Evolutionary conservation across 1,139 yeast species (phyloP).

Genomic region (Zygoascus hellenicus): DNA sequence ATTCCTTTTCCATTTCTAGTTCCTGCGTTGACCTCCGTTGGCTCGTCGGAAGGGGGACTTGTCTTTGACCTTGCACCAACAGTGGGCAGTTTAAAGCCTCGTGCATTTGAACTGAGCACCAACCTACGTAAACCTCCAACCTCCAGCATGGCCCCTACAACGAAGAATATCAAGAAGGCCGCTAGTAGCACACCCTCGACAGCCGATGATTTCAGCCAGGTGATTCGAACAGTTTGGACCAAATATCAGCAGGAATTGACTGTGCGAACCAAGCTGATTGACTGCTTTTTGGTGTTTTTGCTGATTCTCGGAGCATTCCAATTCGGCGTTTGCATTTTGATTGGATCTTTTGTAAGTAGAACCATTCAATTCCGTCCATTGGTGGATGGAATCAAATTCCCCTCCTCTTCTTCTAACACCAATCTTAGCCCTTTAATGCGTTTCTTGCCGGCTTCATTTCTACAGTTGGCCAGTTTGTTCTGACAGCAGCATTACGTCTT

Average conservation of each 20-base stretch:
- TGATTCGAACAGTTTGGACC: constrained; percentile 18
- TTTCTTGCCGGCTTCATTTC: constrained; percentile 88
- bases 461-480: constrained; percentile 93
- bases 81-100: background rate
- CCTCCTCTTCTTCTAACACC: too few species aligned
- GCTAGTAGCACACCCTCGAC: background rate
- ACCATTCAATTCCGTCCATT: too few species aligned
- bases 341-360: constrained; percentile 61
- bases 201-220: constrained; percentile 17
- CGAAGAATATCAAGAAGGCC: constrained; percentile 3
- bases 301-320: constrained; percentile 73
- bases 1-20: too few species aligned
- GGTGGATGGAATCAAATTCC: too few species aligned
- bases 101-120: background rate
- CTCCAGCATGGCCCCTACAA: background rate
- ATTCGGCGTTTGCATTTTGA: constrained; percentile 64
- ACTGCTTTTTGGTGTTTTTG: constrained; percentile 66
- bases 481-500: constrained; percentile 60
- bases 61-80: background rate
- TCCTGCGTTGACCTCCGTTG: too few species aligned
- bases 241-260: constrained; percentile 23
- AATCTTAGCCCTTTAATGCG: constrained; percentile 76
- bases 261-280: constrained; percentile 52
- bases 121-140: background rate
- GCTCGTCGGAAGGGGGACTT: background rate